Conservation (phyloP, 306 rosid genomes). For the Prunus mira region DNA sequence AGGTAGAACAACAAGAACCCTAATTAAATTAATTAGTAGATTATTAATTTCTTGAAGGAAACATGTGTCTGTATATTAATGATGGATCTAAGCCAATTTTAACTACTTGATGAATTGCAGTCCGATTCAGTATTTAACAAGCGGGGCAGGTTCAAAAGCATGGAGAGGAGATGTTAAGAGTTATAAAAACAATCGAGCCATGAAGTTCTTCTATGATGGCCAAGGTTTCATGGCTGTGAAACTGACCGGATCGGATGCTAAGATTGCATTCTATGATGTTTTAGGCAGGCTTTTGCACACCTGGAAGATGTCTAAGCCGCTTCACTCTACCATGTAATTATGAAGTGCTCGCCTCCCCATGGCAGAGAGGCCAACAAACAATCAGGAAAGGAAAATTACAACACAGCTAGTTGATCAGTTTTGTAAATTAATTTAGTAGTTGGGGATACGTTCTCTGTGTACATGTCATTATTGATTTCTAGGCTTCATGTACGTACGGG, state of each 20-base stretch:
- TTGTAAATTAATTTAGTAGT: not conserved
- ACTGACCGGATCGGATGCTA: constrained; percentile 33
- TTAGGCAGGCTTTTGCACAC: constrained; percentile 55
- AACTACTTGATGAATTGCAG: constrained; percentile 32
- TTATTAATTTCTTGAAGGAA: not conserved
- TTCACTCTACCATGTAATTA: constrained; percentile 7
- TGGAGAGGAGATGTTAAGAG: constrained; percentile 58
- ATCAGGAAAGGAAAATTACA: not conserved
- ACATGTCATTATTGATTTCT: not conserved
- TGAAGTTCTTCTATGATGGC: constrained; percentile 76
- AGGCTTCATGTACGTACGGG: not conserved
- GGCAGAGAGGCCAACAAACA: too few relatives aligned
- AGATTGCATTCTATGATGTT: constrained; percentile 51
- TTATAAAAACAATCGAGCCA: constrained; percentile 21
- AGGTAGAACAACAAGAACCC: constrained; percentile 33
- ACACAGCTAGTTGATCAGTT: not conserved
- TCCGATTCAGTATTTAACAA: constrained; percentile 64
- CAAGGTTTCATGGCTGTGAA: constrained; percentile 77
- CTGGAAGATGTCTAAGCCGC: constrained; percentile 37
- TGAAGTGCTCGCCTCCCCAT: too few relatives aligned
- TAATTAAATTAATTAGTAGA: not conserved
- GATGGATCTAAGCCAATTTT: not conserved
- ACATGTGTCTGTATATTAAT: too few relatives aligned
- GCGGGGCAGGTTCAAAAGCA: constrained; percentile 89
- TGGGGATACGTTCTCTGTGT: not conserved